These are phyloP conservation scores for Penicillium steckii DNA, from an alignment of 495 filamentous ascomycete species.

Conservation along the genomic window DNA sequence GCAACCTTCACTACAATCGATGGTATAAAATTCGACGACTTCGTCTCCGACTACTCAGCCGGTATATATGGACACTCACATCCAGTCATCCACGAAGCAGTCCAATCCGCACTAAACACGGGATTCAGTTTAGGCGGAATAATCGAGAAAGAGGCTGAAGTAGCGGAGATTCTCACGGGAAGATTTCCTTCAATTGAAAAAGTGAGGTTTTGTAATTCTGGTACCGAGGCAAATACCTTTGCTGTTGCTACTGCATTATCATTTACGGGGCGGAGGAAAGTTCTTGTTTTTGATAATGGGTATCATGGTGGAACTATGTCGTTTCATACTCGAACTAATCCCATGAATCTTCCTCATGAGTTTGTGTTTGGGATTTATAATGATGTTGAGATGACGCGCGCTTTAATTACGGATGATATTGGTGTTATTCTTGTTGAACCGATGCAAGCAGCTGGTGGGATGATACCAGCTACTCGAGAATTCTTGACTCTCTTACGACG, in stretches of 20 bases:
- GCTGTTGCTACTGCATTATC: constrained; percentile 29
- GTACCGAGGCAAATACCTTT: constrained; percentile 40
- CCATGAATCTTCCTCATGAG: constrained; percentile 8
- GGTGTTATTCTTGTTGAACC: constrained; percentile 54
- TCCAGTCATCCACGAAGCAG: constrained; percentile 31
- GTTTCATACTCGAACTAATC: neutral
- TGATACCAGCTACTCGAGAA: constrained; percentile 38
- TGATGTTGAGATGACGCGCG: neutral
- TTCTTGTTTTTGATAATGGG: constrained; percentile 49
- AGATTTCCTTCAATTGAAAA: constrained; percentile 31
- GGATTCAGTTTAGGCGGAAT: constrained; percentile 10
- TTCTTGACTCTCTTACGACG: constrained; percentile 45
- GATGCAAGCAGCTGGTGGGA: constrained; percentile 57
- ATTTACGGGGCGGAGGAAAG: constrained; percentile 39
- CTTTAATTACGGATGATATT: neutral
- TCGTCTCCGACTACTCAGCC: constrained; percentile 44
- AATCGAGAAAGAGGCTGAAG: constrained; percentile 7
- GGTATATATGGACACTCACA: constrained; percentile 49
- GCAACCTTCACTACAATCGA: constrained; percentile 36
- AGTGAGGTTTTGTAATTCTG: constrained; percentile 40
- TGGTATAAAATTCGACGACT: constrained; percentile 42
- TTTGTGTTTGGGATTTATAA: constrained; percentile 6
- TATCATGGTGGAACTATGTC: constrained; percentile 52
- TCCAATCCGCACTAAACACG: constrained; percentile 20
- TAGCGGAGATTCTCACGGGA: constrained; percentile 16